Percentiles rank a stretch among this genome's conserved stretches.
Conservation (phyloP, 2,329 filamentous ascomycete species). For the Sporothrix inflata region DNA sequence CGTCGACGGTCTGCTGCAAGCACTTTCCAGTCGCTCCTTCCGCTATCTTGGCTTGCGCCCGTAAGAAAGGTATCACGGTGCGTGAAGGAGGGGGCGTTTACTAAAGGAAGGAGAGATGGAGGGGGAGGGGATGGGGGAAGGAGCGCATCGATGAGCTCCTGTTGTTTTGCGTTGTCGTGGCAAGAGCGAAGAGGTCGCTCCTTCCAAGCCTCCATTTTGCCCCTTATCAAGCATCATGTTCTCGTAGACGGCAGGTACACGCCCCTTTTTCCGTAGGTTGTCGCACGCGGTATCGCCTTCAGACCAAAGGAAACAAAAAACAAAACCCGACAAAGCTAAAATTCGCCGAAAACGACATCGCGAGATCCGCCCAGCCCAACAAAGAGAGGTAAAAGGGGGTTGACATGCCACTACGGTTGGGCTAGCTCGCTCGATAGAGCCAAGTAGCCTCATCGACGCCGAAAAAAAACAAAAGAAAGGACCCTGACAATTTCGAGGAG, state of each 20-base stretch:
- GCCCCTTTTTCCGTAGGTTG: neutral
- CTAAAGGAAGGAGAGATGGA: neutral
- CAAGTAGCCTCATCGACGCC: constrained; percentile 2
- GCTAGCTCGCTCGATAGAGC: constrained; percentile 1
- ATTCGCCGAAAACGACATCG: neutral
- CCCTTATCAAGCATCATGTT: neutral
- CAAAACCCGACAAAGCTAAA: neutral
- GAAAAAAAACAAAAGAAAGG: neutral
- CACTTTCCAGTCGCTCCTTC: constrained; percentile 19
- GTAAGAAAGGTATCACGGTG: neutral
- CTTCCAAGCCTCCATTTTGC: neutral
- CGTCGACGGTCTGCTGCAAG: constrained; percentile 7
- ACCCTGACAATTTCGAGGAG: neutral
- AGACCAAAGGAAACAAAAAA: neutral
- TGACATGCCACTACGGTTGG: neutral
- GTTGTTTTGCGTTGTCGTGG: neutral
- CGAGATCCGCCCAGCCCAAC: neutral
- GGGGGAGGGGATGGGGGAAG: neutral
- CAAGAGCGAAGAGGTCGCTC: neutral
- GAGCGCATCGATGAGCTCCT: neutral
- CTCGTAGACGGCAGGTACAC: neutral
- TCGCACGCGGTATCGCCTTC: neutral
- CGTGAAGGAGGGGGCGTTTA: constrained; percentile 4
- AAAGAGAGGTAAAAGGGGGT: constrained; percentile 6
- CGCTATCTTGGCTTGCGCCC: neutral